Conservation (phyloP, 1,284 basidiomycete genomes). For the Pseudozyma tsukubaensis region DNA sequence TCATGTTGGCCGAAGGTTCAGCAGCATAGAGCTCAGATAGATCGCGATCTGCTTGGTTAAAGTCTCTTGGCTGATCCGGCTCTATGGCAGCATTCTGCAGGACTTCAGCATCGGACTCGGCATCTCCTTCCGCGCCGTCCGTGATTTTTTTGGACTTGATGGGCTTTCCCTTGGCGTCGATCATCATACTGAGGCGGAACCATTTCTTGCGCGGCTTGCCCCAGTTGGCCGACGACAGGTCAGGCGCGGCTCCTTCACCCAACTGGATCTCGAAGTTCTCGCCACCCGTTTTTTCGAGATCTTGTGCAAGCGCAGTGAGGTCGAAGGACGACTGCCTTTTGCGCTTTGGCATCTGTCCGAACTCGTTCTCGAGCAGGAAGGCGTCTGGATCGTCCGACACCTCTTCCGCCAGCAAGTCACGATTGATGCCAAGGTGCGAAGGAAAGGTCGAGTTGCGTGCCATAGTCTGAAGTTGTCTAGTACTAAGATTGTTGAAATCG, state of each 20-base stretch:
- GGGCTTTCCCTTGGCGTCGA: constrained; percentile 37
- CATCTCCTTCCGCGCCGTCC: constrained; percentile 30
- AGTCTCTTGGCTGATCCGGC: neutral
- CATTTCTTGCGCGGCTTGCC: constrained; percentile 56
- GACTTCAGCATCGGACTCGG: constrained; percentile 35
- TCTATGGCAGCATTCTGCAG: constrained; percentile 8
- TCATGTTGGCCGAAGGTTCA: constrained; percentile 25
- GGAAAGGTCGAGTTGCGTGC: constrained; percentile 53
- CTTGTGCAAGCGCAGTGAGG: constrained; percentile 27
- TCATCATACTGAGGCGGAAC: constrained; percentile 52
- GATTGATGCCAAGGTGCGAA: constrained; percentile 53
- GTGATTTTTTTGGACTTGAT: constrained; percentile 22
- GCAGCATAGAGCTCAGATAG: constrained; percentile 28
- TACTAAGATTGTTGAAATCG: constrained; percentile 46
- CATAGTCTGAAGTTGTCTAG: constrained; percentile 55
- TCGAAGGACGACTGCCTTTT: constrained; percentile 21
- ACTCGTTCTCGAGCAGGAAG: constrained; percentile 20
- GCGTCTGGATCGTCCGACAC: constrained; percentile 16
- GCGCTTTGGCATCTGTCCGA: constrained; percentile 14
- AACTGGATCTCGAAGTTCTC: constrained; percentile 45
- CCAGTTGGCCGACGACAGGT: constrained; percentile 51
- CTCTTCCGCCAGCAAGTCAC: constrained; percentile 34
- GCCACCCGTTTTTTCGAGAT: constrained; percentile 34
- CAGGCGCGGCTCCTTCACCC: constrained; percentile 31
- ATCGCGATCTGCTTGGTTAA: constrained; percentile 10